Evolutionary conservation across 345 rosid genomes (phyloP), one percentile per base, ranked within the genome.

Genomic region (Hypericum perforatum): DNA sequence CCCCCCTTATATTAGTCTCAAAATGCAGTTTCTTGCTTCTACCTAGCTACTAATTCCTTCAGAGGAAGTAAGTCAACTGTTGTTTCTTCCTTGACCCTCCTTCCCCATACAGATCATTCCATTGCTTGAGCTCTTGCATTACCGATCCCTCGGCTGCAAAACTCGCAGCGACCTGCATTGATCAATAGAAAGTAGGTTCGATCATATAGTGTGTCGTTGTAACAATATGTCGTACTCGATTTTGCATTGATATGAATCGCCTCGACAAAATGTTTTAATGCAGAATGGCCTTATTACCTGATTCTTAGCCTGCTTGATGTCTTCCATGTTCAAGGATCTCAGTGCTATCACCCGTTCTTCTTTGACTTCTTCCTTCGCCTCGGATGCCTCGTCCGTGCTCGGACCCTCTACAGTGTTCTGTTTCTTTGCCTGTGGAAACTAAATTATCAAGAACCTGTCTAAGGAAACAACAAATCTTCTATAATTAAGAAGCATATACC

Each of bases 81-180:
- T 84, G 77, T 58, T 84, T 84, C 75, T 84, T 90, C 70, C 94
- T 87, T 9, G 96, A 82, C 39, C 98, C 98, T 39, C 96, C 96
- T 80, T 84, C 96, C 55, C 96, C 96, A 44, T 78, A 82, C 56
- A 82, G 59, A 5, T 87, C 96, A 11, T 91, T 91, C 98, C 98
- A 91, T 57, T 84, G 89, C 62, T 81, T 87, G 57, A 91, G 78
- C 75, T 87, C 96, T 6, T 39, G 63, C 98, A 81, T 87, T 49
- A 78, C 57, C 3, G 87, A 63, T 55, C 92, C 98, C 67, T 84
- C 86, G 11, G 95, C 12, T 41, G 98, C 80, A 69, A 87, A 87
- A 79, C 95, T 84, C 2, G 98, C 82, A 5, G 96, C 91, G 52
- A 91, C 87, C 96, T 91, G 77, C 63, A 72, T 39, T 46, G 45